phyloP scores from a whole-genome alignment of 768 basidiomycete genomes.

The Rhizopogon rudus region DNA sequence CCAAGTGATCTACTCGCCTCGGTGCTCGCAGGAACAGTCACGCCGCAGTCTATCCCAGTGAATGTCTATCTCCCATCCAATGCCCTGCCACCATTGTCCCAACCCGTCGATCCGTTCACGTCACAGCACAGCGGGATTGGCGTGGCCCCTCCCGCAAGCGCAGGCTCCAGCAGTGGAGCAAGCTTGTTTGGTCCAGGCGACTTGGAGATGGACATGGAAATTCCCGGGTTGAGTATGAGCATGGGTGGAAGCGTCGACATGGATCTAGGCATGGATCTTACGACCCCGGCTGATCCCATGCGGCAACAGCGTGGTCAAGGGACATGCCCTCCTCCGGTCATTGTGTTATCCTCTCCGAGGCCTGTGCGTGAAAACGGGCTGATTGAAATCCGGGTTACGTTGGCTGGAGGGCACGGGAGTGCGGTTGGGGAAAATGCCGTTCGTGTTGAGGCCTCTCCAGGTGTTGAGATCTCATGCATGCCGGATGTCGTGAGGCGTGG shows the following conservation, averaged over 20 bases:
- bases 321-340: slow-evolving; percentile 39
- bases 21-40: slow-evolving; percentile 51
- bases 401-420: slow-evolving; percentile 40
- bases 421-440: slow-evolving; percentile 15
- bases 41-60: slow-evolving; percentile 51
- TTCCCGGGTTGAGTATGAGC: slow-evolving; percentile 30
- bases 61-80: slow-evolving; percentile 56
- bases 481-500: slow-evolving; percentile 74
- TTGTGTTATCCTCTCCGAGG: slow-evolving; percentile 65
- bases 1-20: slow-evolving; percentile 58
- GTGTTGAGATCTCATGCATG: slow-evolving; percentile 47
- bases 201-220: slow-evolving; percentile 32
- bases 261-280: slow-evolving; percentile 22
- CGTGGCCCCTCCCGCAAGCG: slow-evolving; percentile 17
- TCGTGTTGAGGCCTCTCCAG: slow-evolving; percentile 25
- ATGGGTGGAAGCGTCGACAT: slow-evolving; percentile 28
- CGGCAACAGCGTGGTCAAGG: neutral
- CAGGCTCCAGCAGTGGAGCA: slow-evolving; percentile 15
- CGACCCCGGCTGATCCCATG: slow-evolving; percentile 6
- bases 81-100: slow-evolving; percentile 17
- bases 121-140: slow-evolving; percentile 18
- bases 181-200: slow-evolving; percentile 27
- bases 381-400: slow-evolving; percentile 59
- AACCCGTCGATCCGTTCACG: slow-evolving; percentile 3
- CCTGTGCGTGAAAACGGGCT: slow-evolving; percentile 59